Evolutionary conservation across 108 stramenopile genomes (phyloP), one percentile per base, ranked within the genome.

Genomic region (Nitzschia sp.): DNA sequence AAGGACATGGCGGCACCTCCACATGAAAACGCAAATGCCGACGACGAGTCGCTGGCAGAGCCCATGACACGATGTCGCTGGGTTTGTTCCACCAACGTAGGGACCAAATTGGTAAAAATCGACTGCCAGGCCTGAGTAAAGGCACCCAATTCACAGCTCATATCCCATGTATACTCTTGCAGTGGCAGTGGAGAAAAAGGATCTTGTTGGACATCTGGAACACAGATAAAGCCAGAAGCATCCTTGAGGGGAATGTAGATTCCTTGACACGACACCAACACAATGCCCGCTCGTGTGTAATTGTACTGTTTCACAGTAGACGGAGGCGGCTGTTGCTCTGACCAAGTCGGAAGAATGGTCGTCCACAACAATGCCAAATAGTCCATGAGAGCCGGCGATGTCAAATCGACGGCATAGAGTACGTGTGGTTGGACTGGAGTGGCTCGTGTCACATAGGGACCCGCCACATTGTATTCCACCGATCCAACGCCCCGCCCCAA

Each of bases 1-100:
- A 84, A 86, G 22, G 64, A 77, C 65, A 91, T n/a, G 10, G 90
- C 93, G 3, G 93, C 93, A 51, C 93, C 93, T 26, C 87, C 88
- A 61, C 79, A 83, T 11, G 71, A 66, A 25, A 81, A 44, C 19
- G 56, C 26, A 52, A 67, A 70, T 19, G 65, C 73, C 24, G 64
- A 48, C 14, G 46, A 48, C 6, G 46, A 48, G 5, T 34, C 29
- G 57, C 8, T 40, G 52, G 39, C 26, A 22, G 12, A 58, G n/a
- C 11, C 43, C 59, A 48, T 42, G 43, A 41, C 57, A 46, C 19
- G 26, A 59, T 37, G 58, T 66, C n/a, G 41, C 25, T 57, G 42
- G 57, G 66, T 26, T 24, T 50, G 41, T 24, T 53, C 29, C 10
- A 75, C 25, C 34, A 75, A 52, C 8, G 54, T 41, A 0, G 73